Percentiles rank a stretch among this genome's conserved stretches.
Conservation (phyloP, 768 basidiomycete genomes). For the Mrakia blollopis region DNA sequence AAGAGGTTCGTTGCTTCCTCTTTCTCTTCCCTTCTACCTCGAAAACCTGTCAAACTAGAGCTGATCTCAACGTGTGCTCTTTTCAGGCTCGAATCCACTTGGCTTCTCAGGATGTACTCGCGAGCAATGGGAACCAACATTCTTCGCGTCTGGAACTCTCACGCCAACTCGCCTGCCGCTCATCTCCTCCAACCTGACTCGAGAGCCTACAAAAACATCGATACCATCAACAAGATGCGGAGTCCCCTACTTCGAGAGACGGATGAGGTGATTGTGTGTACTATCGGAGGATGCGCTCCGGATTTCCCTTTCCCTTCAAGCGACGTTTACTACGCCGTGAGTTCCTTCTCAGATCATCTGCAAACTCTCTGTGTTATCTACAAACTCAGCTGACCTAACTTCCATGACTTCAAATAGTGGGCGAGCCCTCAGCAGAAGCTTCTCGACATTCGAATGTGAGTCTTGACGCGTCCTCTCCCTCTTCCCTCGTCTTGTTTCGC, state of each 20-base stretch:
- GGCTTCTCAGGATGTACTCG: slow-evolving; percentile 29
- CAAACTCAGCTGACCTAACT: neutral
- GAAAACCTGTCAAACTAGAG: neutral
- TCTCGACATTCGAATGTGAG: slow-evolving; percentile 39
- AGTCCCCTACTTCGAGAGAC: slow-evolving; percentile 25
- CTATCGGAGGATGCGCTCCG: slow-evolving; percentile 20
- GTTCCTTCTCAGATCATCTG: neutral
- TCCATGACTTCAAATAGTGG: slow-evolving; percentile 32
- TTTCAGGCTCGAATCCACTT: slow-evolving; percentile 27
- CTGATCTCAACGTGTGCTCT: neutral
- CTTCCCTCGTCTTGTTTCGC: too few relatives aligned
- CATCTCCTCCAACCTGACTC: slow-evolving; percentile 23
- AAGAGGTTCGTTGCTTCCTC: neutral
- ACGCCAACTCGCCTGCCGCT: neutral
- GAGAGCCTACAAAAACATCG: slow-evolving; percentile 8
- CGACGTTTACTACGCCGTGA: slow-evolving; percentile 40
- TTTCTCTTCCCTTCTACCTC: neutral
- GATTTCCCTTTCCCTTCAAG: slow-evolving; percentile 42
- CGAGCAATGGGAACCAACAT: slow-evolving; percentile 25
- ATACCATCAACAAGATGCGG: slow-evolving; percentile 4
- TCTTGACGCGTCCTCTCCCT: too few relatives aligned
- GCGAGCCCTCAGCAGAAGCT: slow-evolving; percentile 41
- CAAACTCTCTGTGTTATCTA: neutral
- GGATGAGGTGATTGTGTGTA: slow-evolving; percentile 20
- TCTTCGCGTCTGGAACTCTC: slow-evolving; percentile 6